Conservation (phyloP, 768 basidiomycete species). For the Termitomyces sp. region DNA sequence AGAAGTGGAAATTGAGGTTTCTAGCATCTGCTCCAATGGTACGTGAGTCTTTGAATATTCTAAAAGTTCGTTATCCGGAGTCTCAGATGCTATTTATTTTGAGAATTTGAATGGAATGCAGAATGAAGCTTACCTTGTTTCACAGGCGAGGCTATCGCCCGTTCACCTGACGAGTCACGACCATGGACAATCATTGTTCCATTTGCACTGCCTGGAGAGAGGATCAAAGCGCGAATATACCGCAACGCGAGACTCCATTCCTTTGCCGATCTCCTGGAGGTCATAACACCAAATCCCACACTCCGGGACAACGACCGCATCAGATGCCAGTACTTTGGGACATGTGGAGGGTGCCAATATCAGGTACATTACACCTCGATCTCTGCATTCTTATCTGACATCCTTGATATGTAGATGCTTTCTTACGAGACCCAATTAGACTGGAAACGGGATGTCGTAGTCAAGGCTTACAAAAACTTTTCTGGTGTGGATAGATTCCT, state of each 20-base stretch:
- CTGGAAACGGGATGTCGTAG: constrained; percentile 81
- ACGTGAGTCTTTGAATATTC: constrained; percentile 14
- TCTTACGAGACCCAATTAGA: constrained; percentile 84
- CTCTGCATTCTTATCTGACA: neutral
- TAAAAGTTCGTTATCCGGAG: neutral
- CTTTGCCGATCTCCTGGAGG: constrained; percentile 66
- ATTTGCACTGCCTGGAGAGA: constrained; percentile 82
- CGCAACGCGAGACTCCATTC: constrained; percentile 70
- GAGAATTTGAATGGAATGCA: neutral
- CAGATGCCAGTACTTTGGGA: constrained; percentile 83
- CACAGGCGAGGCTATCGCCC: constrained; percentile 65
- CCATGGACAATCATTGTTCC: constrained; percentile 86
- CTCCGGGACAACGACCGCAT: constrained; percentile 64
- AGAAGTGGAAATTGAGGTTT: constrained; percentile 65
- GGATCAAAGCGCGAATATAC: constrained; percentile 67
- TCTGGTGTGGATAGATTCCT: constrained; percentile 36
- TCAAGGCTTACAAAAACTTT: constrained; percentile 80
- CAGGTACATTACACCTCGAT: constrained; percentile 48
- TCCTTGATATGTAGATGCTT: constrained; percentile 54
- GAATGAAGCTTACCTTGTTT: neutral
- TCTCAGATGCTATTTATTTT: neutral
- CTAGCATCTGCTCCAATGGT: constrained; percentile 62
- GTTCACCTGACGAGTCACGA: constrained; percentile 38
- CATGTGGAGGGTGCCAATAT: constrained; percentile 92
- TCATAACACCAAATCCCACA: constrained; percentile 58